Conservation (phyloP, 306 rosid genomes). For the Sicyos baderoa region DNA sequence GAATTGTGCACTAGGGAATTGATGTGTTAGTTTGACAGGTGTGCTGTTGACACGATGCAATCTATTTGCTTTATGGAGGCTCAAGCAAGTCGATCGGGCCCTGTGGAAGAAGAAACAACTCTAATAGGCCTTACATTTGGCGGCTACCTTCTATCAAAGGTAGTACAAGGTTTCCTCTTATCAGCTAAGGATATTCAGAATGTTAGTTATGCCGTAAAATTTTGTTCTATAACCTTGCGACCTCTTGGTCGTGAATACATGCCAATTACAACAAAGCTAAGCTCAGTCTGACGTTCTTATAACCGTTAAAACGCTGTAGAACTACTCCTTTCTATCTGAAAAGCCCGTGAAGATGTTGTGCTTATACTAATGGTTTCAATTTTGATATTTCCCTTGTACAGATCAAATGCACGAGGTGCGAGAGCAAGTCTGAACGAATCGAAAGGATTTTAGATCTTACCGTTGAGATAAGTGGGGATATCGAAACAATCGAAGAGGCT, state of each 20-base stretch:
- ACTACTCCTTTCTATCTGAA: background rate
- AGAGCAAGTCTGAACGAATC: slow-evolving; percentile 77
- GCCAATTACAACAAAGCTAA: no score
- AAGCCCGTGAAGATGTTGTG: background rate
- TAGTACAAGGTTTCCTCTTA: slow-evolving; percentile 12
- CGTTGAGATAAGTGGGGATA: slow-evolving; percentile 92
- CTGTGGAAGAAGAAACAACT: slow-evolving; percentile 68
- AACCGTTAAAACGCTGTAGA: background rate
- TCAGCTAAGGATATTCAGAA: background rate
- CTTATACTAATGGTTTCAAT: background rate
- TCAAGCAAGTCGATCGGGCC: slow-evolving; percentile 34
- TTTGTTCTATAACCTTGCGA: background rate
- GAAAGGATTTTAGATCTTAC: slow-evolving; percentile 96
- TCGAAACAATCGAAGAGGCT: slow-evolving; percentile 74
- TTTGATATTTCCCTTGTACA: slow-evolving; percentile 31
- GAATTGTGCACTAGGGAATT: background rate
- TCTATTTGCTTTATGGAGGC: slow-evolving; percentile 25
- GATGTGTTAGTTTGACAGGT: slow-evolving; percentile 38
- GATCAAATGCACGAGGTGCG: slow-evolving; percentile 88
- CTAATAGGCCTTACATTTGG: slow-evolving; percentile 80
- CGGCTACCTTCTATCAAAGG: slow-evolving; percentile 89
- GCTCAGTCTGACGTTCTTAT: no score
- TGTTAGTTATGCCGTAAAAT: background rate
- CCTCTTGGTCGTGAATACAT: no score
- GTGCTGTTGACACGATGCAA: slow-evolving; percentile 87